phyloP scores from a whole-genome alignment of 495 filamentous ascomycete species.

The Aspergillus mulundensis region DNA sequence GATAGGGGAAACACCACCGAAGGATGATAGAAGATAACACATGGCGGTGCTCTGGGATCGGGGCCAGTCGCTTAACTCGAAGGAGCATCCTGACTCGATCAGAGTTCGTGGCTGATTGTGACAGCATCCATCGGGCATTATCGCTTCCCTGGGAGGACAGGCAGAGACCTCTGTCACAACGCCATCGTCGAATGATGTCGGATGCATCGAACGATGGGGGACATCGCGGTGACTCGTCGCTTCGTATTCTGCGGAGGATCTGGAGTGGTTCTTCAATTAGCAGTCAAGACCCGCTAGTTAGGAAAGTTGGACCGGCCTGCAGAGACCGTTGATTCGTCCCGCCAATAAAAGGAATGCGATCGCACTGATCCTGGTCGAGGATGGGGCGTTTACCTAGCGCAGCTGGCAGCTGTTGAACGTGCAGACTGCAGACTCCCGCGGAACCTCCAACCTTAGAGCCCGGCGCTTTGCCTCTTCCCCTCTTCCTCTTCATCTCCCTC shows the following conservation, averaged over 20 bases:
- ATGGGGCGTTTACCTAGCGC: background rate
- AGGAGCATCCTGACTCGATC: background rate
- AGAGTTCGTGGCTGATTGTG: conserved; percentile 17
- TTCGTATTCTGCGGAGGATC: background rate
- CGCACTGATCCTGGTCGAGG: background rate
- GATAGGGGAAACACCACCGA: conserved; percentile 11
- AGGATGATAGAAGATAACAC: conserved; percentile 7
- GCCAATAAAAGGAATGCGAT: conserved; percentile 2
- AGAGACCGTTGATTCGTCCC: conserved; percentile 1
- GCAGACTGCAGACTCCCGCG: background rate
- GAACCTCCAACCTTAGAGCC: background rate
- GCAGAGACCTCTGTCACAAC: background rate
- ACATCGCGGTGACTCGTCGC: background rate
- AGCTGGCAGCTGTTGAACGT: background rate
- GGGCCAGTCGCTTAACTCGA: conserved; percentile 5
- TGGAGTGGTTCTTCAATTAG: background rate
- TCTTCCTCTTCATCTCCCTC: conserved; percentile 11
- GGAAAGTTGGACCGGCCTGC: background rate
- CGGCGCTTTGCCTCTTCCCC: conserved; percentile 5
- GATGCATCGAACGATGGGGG: background rate
- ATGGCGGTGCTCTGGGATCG: background rate
- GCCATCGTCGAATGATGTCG: background rate
- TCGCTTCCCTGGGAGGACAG: conserved; percentile 9
- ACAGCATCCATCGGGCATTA: conserved; percentile 9
- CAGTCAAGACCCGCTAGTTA: background rate